Conservation (phyloP, 1,284 basidiomycete species). For the Apiotrichum gracile region DNA sequence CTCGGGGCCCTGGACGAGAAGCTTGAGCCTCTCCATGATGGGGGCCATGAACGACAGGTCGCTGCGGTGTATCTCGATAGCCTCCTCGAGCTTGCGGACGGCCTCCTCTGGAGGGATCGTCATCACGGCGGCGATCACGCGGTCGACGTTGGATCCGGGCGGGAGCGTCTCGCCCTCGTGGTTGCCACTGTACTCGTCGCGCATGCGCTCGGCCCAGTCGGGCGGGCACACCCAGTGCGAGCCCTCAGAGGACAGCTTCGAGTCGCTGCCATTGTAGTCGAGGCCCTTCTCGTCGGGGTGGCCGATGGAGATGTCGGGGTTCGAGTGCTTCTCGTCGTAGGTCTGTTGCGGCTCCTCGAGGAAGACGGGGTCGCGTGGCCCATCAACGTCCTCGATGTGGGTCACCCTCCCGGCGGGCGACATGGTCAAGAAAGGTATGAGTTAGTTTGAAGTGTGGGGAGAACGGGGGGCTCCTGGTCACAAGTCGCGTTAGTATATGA, state of each 20-base stretch:
- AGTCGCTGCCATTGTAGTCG: too few relatives aligned
- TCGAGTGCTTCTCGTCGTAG: too few relatives aligned
- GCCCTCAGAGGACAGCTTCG: background rate
- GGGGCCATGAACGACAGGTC: background rate
- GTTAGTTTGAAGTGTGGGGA: too few relatives aligned
- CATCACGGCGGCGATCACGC: background rate
- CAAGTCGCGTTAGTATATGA: too few relatives aligned
- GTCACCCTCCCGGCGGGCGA: too few relatives aligned
- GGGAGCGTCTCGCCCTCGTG: constrained; percentile 11
- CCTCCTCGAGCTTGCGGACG: background rate
- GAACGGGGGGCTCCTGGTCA: too few relatives aligned
- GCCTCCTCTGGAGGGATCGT: constrained; percentile 2
- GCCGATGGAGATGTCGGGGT: too few relatives aligned
- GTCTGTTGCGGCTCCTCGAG: too few relatives aligned
- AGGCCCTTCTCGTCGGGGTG: background rate
- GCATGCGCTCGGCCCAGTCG: constrained; percentile 5
- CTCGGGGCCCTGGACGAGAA: constrained; percentile 2
- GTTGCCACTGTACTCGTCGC: constrained; percentile 7
- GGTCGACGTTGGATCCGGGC: constrained; percentile 5
- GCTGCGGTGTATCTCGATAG: background rate
- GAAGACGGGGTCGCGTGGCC: too few relatives aligned
- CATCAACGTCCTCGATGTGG: too few relatives aligned
- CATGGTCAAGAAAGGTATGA: too few relatives aligned
- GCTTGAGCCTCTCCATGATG: background rate
- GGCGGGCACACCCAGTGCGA: background rate